Evolutionary conservation across 192 early-diverging fungal genomes (phyloP).

Genomic region (Helicostylum pulchrum): DNA sequence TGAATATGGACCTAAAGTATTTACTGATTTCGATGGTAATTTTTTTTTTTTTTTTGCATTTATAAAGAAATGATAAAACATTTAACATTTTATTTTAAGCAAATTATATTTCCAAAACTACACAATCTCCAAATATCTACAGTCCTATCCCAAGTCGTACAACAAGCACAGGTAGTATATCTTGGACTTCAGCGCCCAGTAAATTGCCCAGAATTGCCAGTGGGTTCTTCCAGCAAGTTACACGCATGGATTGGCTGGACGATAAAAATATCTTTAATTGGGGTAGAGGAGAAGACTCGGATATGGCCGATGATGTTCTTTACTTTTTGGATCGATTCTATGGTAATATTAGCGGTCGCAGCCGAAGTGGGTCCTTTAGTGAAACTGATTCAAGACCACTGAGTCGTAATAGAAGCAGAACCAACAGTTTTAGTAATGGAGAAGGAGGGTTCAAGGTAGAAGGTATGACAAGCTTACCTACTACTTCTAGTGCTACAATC

Average conservation of each 20-base stretch:
- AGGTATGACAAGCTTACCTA: slow-evolving; percentile 40
- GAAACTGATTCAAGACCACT: slow-evolving; percentile 26
- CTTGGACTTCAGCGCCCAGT: slow-evolving; percentile 16
- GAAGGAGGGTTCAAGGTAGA: slow-evolving; percentile 48
- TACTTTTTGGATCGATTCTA: slow-evolving; percentile 53
- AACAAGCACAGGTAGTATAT: slow-evolving; percentile 6
- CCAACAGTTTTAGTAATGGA: slow-evolving; percentile 35
- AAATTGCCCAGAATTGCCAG: slow-evolving; percentile 34
- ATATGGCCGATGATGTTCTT: slow-evolving; percentile 46
- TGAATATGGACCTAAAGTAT: slow-evolving; percentile 79
- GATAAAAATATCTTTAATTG: slow-evolving; percentile 57
- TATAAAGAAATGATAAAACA: slow-evolving; percentile 5
- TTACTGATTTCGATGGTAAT: slow-evolving; percentile 68
- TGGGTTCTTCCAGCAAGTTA: slow-evolving; percentile 32
- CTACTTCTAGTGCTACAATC: neutral
- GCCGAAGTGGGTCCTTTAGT: slow-evolving; percentile 33
- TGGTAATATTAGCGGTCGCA: slow-evolving; percentile 28
- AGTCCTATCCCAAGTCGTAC: slow-evolving; percentile 14
- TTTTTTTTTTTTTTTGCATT: too few relatives aligned
- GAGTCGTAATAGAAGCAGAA: slow-evolving; percentile 42
- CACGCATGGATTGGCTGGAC: slow-evolving; percentile 48
- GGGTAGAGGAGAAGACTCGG: slow-evolving; percentile 47
- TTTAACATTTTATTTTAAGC: slow-evolving; percentile 3
- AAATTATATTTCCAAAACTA: slow-evolving; percentile 10
- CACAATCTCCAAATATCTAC: neutral